Evolutionary conservation across 495 filamentous ascomycete species (phyloP).

Genomic region (Letharia lupina): DNA sequence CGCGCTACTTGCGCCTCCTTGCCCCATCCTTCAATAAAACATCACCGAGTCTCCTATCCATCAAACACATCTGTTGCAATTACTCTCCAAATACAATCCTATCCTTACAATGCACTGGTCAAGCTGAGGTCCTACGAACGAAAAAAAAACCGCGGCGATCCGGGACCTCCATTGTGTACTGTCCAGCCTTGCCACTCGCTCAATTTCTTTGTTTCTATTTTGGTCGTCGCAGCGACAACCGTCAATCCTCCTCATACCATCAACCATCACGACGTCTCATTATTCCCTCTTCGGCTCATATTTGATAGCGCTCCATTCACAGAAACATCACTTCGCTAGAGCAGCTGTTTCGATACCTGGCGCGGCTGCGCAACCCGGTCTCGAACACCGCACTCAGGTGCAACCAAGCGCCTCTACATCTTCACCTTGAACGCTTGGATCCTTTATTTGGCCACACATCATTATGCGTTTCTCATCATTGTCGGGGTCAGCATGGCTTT

Average conservation of each 20-base stretch:
- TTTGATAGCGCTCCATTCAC: neutral
- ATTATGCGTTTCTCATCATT: conserved; percentile 31
- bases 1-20: neutral
- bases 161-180: neutral
- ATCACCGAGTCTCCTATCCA: neutral
- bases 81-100: neutral
- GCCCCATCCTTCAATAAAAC: neutral
- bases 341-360: neutral
- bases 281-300: neutral
- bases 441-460: neutral
- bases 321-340: neutral
- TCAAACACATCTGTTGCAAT: neutral
- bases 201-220: conserved; percentile 21
- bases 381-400: conserved; percentile 2
- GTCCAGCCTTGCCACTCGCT: conserved; percentile 16
- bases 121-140: conserved; percentile 7
- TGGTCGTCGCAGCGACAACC: conserved; percentile 14
- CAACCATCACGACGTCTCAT: neutral
- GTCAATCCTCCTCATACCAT: conserved; percentile 3
- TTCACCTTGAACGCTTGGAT: conserved; percentile 4
- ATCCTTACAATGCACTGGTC: conserved; percentile 4
- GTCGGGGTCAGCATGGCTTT: conserved; percentile 21
- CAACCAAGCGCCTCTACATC: conserved; percentile 4
- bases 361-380: conserved; percentile 6
- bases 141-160: neutral